Evolutionary conservation across 2,329 filamentous ascomycete species (phyloP), one percentile per base, ranked within the genome.

Genomic region (Huntiella moniliformis): DNA sequence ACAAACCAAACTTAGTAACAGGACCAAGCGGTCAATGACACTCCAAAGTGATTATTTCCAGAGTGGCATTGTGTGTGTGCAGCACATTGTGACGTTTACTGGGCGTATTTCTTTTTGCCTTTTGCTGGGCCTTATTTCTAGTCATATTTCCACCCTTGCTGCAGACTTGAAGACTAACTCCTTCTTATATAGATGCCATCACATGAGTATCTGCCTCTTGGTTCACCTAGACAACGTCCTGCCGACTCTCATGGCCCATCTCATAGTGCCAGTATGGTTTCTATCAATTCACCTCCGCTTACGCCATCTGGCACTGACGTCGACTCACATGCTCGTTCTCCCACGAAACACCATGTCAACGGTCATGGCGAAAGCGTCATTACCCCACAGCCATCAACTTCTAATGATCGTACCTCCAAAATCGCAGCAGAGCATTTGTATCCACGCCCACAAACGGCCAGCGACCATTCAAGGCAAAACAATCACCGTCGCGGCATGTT

Each of bases 261-360:
- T 16, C 39, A 41, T 13, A 32, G 39, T 40, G 31, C 37, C n/a
- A 71, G 73, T 50, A 65, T 73, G 38, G 75, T 78, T 49, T 74
- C 80, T 48, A 73, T 92, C 63, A 82, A 88, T 54, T 93, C 87
- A 8, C 88, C 88, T 53, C 86, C 86, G 37, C 70, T 96, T 44
- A 95, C 87, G 10, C 88, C 88, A 13, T 78, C 85, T 46, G 86
- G 78, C 44, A 88, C 84, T 38, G 64, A 64, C 15, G 57, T 58
- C 36, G 65, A 67, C 28, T 38, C 55, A 16, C 8, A 31, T 22
- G 15, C n/a, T 11, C 28, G 15, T 3, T 13, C 15, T 4, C 37
- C 37, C 5, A 38, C 15, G 10, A 38, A 38, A 18, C 37, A 38
- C 15, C 37, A 38, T 38, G 22, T 2, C 22, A 38, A 28, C 39